Conservation (phyloP, 805 yeast genomes). For the Schwanniomyces yamadae region DNA sequence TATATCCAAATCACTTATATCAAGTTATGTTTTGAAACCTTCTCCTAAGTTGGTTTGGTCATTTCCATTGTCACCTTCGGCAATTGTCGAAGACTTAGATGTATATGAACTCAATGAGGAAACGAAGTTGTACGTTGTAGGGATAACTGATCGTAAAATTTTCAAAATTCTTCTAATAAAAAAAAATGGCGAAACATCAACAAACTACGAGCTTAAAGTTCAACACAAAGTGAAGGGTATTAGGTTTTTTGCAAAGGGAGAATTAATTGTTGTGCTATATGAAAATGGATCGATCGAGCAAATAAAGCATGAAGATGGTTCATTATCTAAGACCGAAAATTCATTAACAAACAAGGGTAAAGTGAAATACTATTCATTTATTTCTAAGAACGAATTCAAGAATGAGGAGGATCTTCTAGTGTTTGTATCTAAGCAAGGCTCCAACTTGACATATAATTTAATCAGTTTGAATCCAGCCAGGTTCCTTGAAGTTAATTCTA, state of each 20-base stretch:
- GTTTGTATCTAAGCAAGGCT: slow-evolving; percentile 7
- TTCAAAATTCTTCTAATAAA: slow-evolving; percentile 24
- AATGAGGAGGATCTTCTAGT: slow-evolving; percentile 12
- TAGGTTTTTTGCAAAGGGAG: slow-evolving; percentile 25
- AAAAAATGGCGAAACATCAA: slow-evolving; percentile 11
- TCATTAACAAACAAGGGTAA: slow-evolving; percentile 20
- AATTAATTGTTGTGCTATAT: slow-evolving; percentile 19
- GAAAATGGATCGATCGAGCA: slow-evolving; percentile 15
- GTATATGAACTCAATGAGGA: slow-evolving; percentile 8
- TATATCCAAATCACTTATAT: slow-evolving; percentile 53
- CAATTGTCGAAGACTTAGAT: slow-evolving; percentile 44
- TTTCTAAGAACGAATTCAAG: slow-evolving; percentile 19
- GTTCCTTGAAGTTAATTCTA: slow-evolving; percentile 23
- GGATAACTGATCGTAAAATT: slow-evolving; percentile 35
- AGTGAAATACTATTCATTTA: slow-evolving; percentile 27
- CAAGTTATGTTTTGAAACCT: slow-evolving; percentile 52
- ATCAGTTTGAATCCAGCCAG: slow-evolving; percentile 21
- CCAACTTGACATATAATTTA: slow-evolving; percentile 21
- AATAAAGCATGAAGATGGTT: slow-evolving; percentile 3
- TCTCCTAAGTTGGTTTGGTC: slow-evolving; percentile 60
- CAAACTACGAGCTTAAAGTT: slow-evolving; percentile 9
- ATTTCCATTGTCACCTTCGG: slow-evolving; percentile 49
- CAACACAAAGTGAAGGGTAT: slow-evolving; percentile 13
- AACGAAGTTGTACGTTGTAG: slow-evolving; percentile 35
- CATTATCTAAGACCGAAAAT: slow-evolving; percentile 6